phyloP scores from a whole-genome alignment of 495 filamentous ascomycete genomes.

The Penicillium canariense region DNA sequence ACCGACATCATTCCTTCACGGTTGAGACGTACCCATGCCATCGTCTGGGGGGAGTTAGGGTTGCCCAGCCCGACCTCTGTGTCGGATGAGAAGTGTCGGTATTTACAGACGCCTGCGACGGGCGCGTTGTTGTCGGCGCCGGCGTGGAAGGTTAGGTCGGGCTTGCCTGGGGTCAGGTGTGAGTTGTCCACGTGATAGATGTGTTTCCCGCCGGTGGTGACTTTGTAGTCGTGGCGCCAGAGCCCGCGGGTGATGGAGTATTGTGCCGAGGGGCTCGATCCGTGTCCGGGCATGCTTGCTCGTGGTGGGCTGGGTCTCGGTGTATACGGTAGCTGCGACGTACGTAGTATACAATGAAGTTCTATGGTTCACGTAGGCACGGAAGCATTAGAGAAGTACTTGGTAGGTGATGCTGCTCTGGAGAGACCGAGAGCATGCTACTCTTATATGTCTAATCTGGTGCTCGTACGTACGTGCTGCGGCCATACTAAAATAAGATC shows the following conservation, averaged over 20 bases:
- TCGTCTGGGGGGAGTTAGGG: constrained; percentile 12
- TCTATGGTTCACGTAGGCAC: not conserved
- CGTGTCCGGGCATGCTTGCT: constrained; percentile 1
- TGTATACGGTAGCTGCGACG: not conserved
- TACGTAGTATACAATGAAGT: too few species aligned
- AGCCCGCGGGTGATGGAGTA: constrained; percentile 29
- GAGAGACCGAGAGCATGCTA: too few species aligned
- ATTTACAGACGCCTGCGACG: constrained; percentile 31
- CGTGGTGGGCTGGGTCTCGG: not conserved
- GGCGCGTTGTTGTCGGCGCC: constrained; percentile 26
- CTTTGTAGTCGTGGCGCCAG: constrained; percentile 28
- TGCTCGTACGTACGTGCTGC: not conserved
- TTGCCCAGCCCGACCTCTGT: constrained; percentile 34
- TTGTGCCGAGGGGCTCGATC: not conserved
- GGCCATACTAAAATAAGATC: not conserved
- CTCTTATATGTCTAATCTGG: not conserved
- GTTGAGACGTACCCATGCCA: constrained; percentile 29
- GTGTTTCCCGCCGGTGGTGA: constrained; percentile 22
- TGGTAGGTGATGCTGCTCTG: too few species aligned
- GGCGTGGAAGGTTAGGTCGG: constrained; percentile 35
- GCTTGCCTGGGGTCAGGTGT: constrained; percentile 25
- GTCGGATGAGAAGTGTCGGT: constrained; percentile 34
- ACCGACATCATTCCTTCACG: constrained; percentile 17
- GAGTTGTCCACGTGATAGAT: constrained; percentile 34
- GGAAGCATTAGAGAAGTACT: not conserved